Percentiles rank a stretch among this genome's conserved stretches.
Conservation (phyloP, 805 yeast species). For the Metschnikowia reukaufii region DNA sequence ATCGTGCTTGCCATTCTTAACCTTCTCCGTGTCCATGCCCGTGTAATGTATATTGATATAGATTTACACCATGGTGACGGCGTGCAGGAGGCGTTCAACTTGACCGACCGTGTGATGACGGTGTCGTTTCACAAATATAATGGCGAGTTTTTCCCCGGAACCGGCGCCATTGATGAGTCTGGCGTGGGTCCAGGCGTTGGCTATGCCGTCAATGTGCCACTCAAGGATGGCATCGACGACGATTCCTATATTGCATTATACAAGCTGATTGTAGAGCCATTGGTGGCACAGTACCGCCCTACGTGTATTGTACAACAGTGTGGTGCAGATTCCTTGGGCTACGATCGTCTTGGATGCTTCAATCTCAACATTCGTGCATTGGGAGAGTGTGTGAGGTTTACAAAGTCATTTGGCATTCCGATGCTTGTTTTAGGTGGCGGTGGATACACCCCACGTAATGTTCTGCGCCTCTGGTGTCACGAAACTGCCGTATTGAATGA, state of each 20-base stretch:
- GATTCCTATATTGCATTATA: constrained; percentile 72
- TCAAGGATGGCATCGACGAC: constrained; percentile 95
- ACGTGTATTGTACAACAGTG: constrained; percentile 93
- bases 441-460: constrained; percentile 96
- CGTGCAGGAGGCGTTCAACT: constrained; percentile 94
- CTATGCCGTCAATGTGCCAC: constrained; percentile 86
- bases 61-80: constrained; percentile 98
- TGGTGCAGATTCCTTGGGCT: constrained; percentile 95
- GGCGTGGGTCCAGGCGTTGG: constrained; percentile 90
- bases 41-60: constrained; percentile 90
- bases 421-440: constrained; percentile 95
- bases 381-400: constrained; percentile 90
- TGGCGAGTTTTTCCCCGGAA: constrained; percentile 96
- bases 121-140: constrained; percentile 91
- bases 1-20: constrained; percentile 87
- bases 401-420: constrained; percentile 87
- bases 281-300: constrained; percentile 88
- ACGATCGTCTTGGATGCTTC: constrained; percentile 92
- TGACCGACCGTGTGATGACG: constrained; percentile 95
- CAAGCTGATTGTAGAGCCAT: constrained; percentile 86
- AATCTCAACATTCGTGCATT: constrained; percentile 90
- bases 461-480: constrained; percentile 91
- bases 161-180: constrained; percentile 86
- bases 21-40: constrained; percentile 81
- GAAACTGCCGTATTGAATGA: constrained; percentile 83